A percentile compares a stretch with the other conserved stretches of the same genome.
These are phyloP conservation scores for Cadophora sp. DNA, from an alignment of 2,329 filamentous ascomycete genomes.

Conservation along the genomic window DNA sequence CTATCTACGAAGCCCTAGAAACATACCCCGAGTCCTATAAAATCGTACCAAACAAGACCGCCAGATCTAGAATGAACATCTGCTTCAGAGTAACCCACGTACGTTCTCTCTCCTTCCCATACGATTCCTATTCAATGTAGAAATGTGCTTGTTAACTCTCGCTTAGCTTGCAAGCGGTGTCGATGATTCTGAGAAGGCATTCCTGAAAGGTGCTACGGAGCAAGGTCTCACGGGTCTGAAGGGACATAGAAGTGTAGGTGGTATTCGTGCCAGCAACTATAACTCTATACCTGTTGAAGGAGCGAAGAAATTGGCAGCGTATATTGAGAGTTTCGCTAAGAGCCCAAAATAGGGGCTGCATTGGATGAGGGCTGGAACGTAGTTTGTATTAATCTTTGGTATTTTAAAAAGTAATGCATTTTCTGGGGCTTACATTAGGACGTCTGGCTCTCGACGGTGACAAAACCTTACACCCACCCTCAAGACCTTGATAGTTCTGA, in stretches of 20 bases:
- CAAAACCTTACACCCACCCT: too few species aligned
- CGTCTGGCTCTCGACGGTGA: too few species aligned
- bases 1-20: constrained; percentile 82
- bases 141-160: constrained; percentile 19
- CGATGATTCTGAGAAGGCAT: constrained; percentile 77
- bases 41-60: constrained; percentile 76
- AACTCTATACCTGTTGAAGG: constrained; percentile 78
- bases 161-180: constrained; percentile 54
- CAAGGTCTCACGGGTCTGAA: constrained; percentile 80
- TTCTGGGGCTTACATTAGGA: too few species aligned
- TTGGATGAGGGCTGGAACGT: background rate
- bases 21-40: constrained; percentile 74
- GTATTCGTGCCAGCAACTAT: constrained; percentile 88
- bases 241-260: constrained; percentile 86
- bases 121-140: background rate
- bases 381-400: background rate
- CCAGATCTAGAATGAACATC: constrained; percentile 91
- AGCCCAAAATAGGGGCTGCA: constrained; percentile 5
- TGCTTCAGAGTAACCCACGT: constrained; percentile 77
- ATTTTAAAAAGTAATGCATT: background rate
- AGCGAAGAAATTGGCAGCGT: constrained; percentile 70
- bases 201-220: constrained; percentile 75
- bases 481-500: too few species aligned
- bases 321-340: constrained; percentile 62
- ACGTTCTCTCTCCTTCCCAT: constrained; percentile 26